A percentile compares a stretch with the other conserved stretches of the same genome.
Conservation (phyloP, 371 early-diverging fungal genomes). For the Mortierella sp. region DNA sequence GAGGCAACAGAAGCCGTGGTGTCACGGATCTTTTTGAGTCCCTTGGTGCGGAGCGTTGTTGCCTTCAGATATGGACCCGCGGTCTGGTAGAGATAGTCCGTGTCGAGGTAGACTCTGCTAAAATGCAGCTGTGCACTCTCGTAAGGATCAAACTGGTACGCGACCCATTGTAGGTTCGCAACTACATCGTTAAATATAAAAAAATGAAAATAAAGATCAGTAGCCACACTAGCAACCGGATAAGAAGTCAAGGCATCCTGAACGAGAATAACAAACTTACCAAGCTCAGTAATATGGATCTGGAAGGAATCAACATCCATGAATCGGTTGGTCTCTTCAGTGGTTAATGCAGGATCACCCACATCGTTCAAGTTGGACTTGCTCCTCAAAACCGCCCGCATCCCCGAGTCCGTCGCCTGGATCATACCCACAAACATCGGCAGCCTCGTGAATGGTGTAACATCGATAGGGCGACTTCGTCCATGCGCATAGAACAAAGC, state of each 20-base stretch:
- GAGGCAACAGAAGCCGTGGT: neutral
- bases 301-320: conserved; percentile 39
- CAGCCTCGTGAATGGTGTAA: conserved; percentile 24
- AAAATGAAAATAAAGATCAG: neutral
- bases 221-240: too few relatives aligned
- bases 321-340: conserved; percentile 20
- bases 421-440: conserved; percentile 44
- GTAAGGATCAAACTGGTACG: conserved; percentile 44
- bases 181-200: conserved; percentile 15
- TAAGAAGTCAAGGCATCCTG: neutral
- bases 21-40: conserved; percentile 31
- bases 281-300: conserved; percentile 43
- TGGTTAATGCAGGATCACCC: neutral
- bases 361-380: conserved; percentile 25
- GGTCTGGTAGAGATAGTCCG: conserved; percentile 37
- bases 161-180: conserved; percentile 44
- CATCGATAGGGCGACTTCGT: conserved; percentile 26
- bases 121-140: conserved; percentile 46
- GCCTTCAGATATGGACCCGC: conserved; percentile 18
- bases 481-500: conserved; percentile 32
- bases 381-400: conserved; percentile 31
- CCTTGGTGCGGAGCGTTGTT: conserved; percentile 24
- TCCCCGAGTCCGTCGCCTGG: conserved; percentile 22
- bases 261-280: conserved; percentile 9
- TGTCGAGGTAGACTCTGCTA: conserved; percentile 38